Evolutionary conservation across 345 rosid genomes (phyloP).

Genomic region (Camelina neglecta): DNA sequence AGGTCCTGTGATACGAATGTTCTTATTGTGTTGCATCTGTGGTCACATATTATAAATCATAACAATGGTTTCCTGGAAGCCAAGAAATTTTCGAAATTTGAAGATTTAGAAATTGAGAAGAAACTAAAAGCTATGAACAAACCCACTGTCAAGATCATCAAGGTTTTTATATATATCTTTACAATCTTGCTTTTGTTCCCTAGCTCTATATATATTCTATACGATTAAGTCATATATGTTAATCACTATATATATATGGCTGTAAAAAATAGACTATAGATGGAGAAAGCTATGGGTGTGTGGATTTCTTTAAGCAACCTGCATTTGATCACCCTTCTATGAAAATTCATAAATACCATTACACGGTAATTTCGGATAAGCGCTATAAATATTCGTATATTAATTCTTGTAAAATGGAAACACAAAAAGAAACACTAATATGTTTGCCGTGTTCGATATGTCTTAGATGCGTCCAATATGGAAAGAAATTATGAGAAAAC

Average conservation of each 20-base stretch:
- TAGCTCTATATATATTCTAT: not conserved
- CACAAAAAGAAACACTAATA: not conserved
- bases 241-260: too few relatives aligned
- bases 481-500: not conserved
- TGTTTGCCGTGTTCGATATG: not conserved
- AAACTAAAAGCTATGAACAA: constrained; percentile 26
- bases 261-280: too few relatives aligned
- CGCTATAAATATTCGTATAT: too few relatives aligned
- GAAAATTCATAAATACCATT: too few relatives aligned
- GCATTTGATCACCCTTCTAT: too few relatives aligned
- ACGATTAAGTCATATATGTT: not conserved
- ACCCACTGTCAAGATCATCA: constrained; percentile 36
- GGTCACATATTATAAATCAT: constrained; percentile 2
- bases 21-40: constrained; percentile 25
- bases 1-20: constrained; percentile 7
- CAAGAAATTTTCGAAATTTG: constrained; percentile 11
- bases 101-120: constrained; percentile 31
- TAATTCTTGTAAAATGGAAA: not conserved
- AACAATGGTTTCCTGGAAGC: constrained; percentile 20
- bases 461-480: constrained; percentile 32
- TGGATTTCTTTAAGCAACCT: too few relatives aligned
- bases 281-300: too few relatives aligned
- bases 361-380: too few relatives aligned
- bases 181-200: not conserved
- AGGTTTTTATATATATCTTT: constrained; percentile 12